These are phyloP conservation scores for Amanita rubescens DNA, from an alignment of 768 basidiomycete genomes.

Conservation along the genomic window DNA sequence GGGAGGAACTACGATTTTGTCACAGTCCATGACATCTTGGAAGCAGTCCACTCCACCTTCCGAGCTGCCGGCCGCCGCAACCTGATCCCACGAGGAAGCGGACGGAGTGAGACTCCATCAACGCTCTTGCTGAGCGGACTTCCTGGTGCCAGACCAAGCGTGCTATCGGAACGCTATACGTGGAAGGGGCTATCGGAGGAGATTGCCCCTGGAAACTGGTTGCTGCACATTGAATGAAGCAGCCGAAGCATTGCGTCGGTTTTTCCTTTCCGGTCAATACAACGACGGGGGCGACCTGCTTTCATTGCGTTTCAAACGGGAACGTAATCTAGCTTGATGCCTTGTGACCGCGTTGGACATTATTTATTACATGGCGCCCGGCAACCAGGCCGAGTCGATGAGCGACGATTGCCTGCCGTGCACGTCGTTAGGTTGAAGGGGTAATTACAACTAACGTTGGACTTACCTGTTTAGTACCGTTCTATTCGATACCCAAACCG, in stretches of 20 bases:
- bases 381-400: not conserved
- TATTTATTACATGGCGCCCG: not conserved
- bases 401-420: not conserved
- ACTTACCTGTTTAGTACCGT: too few species aligned
- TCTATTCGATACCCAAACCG: too few species aligned
- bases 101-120: not conserved
- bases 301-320: not conserved
- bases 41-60: not conserved
- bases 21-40: not conserved
- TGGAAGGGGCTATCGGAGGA: constrained; percentile 5
- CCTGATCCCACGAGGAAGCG: too few species aligned
- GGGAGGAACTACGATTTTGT: not conserved
- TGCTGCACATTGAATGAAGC: constrained; percentile 2
- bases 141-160: not conserved
- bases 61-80: not conserved
- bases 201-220: not conserved
- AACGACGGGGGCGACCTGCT: not conserved
- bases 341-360: not conserved
- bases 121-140: not conserved
- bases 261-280: not conserved
- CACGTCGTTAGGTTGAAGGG: too few species aligned
- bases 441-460: too few species aligned
- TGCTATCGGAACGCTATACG: not conserved
- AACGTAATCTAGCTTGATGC: not conserved
- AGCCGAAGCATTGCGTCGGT: not conserved